Evolutionary conservation across 495 filamentous ascomycete genomes (phyloP).

Genomic region (Trichoderma orchidacearum): DNA sequence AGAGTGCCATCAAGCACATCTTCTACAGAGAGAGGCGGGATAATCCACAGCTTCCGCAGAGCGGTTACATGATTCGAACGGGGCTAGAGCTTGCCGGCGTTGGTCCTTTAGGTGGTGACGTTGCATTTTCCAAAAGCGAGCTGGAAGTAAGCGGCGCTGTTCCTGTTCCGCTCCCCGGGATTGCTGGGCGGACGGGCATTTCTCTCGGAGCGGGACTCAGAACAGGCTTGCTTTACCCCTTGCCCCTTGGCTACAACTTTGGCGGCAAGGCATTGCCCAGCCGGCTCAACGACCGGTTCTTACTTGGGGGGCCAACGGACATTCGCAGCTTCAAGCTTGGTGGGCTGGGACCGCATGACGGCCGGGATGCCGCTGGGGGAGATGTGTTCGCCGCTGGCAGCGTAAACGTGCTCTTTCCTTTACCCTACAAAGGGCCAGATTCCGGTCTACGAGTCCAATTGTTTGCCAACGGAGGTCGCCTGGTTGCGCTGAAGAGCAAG

Average conservation of each 20-base stretch:
- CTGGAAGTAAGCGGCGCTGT: slow-evolving; percentile 63
- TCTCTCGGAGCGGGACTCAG: slow-evolving; percentile 36
- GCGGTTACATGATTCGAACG: slow-evolving; percentile 65
- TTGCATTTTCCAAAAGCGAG: slow-evolving; percentile 80
- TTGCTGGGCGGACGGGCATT: slow-evolving; percentile 57
- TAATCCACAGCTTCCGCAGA: slow-evolving; percentile 64
- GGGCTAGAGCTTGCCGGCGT: slow-evolving; percentile 74
- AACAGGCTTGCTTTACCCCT: slow-evolving; percentile 42
- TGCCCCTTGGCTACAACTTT: slow-evolving; percentile 43
- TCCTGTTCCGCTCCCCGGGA: slow-evolving; percentile 54
- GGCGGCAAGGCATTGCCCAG: slow-evolving; percentile 43
- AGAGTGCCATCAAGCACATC: slow-evolving; percentile 70
- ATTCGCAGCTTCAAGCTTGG: slow-evolving; percentile 85
- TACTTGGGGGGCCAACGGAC: slow-evolving; percentile 86
- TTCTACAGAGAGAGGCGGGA: slow-evolving; percentile 71
- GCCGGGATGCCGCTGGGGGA: slow-evolving; percentile 72
- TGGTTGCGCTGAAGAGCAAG: slow-evolving; percentile 58
- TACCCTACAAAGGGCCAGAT: slow-evolving; percentile 64
- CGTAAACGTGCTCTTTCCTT: slow-evolving; percentile 67
- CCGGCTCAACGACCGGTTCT: slow-evolving; percentile 85
- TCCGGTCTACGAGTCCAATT: slow-evolving; percentile 78
- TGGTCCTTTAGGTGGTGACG: slow-evolving; percentile 75
- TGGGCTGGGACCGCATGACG: slow-evolving; percentile 80
- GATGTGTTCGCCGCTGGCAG: slow-evolving; percentile 84
- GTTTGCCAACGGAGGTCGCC: slow-evolving; percentile 79